These are phyloP conservation scores for Didymella exigua DNA, from an alignment of 2,329 filamentous ascomycete species.

Conservation along the genomic window DNA sequence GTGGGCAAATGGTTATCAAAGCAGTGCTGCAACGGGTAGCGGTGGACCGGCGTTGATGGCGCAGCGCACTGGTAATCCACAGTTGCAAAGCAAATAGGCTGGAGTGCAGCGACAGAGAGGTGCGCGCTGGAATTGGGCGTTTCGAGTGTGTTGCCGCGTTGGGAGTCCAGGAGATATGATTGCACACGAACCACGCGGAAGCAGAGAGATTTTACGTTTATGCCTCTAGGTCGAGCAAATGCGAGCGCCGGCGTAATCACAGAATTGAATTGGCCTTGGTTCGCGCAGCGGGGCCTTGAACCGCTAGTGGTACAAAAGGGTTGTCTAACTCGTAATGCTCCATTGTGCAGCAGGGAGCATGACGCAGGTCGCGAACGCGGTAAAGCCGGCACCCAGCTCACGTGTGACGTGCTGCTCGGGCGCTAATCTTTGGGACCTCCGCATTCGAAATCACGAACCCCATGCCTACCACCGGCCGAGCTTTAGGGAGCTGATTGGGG, in stretches of 20 bases:
- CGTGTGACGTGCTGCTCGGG: slow-evolving; percentile 16
- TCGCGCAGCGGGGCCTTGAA: slow-evolving; percentile 6
- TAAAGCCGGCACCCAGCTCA: slow-evolving; percentile 13
- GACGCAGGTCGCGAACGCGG: slow-evolving; percentile 13
- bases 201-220: slow-evolving; percentile 9
- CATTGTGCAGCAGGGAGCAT: slow-evolving; percentile 12
- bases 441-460: slow-evolving; percentile 11
- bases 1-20: slow-evolving; percentile 30
- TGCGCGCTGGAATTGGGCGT: slow-evolving; percentile 11
- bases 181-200: slow-evolving; percentile 1
- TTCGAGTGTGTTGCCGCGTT: slow-evolving; percentile 12
- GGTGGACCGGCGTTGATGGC: slow-evolving; percentile 32
- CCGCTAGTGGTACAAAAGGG: slow-evolving; percentile 11
- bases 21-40: slow-evolving; percentile 32
- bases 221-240: slow-evolving; percentile 1
- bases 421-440: slow-evolving; percentile 15
- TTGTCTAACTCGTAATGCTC: slow-evolving; percentile 15
- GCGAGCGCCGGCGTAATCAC: slow-evolving; percentile 10
- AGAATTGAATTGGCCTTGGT: slow-evolving; percentile 12
- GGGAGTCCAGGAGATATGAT: slow-evolving; percentile 7
- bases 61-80: slow-evolving; percentile 24
- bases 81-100: slow-evolving; percentile 30
- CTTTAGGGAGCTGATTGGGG: slow-evolving; percentile 1
- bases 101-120: slow-evolving; percentile 25
- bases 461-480: slow-evolving; percentile 12